These are phyloP conservation scores for Ophiosphaerella narmari DNA, from an alignment of 2,329 filamentous ascomycete species.

Conservation along the genomic window DNA sequence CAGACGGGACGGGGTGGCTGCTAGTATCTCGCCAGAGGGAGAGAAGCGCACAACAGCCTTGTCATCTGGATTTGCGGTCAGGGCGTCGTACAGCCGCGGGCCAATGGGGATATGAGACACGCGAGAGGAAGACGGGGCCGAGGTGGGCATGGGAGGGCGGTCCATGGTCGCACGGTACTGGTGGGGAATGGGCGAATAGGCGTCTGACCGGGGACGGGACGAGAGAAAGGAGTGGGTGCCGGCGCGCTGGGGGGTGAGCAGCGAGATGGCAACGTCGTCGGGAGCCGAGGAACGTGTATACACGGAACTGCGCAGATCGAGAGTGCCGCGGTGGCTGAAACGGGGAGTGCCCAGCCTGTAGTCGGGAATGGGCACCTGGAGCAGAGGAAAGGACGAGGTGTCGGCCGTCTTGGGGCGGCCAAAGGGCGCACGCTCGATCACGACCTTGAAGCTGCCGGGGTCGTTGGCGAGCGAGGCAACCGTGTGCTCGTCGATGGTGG, in stretches of 20 bases:
- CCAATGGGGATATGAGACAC: conserved; percentile 45
- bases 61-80: conserved; percentile 84
- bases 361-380: conserved; percentile 79
- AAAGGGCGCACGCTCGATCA: conserved; percentile 72
- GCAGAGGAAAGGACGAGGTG: conserved; percentile 57
- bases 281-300: conserved; percentile 69
- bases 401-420: conserved; percentile 68
- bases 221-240: conserved; percentile 41
- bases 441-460: conserved; percentile 74
- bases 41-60: conserved; percentile 82
- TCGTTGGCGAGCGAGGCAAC: conserved; percentile 57
- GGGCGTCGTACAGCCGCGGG: conserved; percentile 78
- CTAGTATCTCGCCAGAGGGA: conserved; percentile 74
- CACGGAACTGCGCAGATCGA: conserved; percentile 79
- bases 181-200: conserved; percentile 40
- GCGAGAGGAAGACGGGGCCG: conserved; percentile 41
- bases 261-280: conserved; percentile 71
- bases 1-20: conserved; percentile 86
- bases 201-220: conserved; percentile 44
- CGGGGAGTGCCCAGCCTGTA: conserved; percentile 82
- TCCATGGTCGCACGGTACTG: conserved; percentile 44
- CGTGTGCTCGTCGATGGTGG: conserved; percentile 70
- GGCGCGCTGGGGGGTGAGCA: conserved; percentile 51
- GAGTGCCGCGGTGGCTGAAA: conserved; percentile 77
- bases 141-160: conserved; percentile 37